Base-by-base conservation (phyloP, 768 basidiomycete species). In the Psilocybe cyanescens region DNA sequence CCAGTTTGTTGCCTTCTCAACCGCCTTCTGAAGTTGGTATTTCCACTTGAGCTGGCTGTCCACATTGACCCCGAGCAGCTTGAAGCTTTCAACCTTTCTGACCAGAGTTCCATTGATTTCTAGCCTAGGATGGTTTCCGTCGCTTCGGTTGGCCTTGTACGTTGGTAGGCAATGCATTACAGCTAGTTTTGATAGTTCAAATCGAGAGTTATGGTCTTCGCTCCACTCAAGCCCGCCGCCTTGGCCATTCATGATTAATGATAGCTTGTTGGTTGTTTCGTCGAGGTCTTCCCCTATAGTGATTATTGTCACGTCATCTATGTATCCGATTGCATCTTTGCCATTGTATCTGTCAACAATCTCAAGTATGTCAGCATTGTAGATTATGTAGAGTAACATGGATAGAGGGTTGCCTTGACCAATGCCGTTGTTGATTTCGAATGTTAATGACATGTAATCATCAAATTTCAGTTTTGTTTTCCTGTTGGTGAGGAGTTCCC, bases 161-260 rank as follows among this genome's bases (percentile, higher is more conserved):
- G 3, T 52, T 6, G 29, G 51, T 17, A 11, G n/a, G 29, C 3
- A 29, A 14, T 37, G 37, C 47, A 74, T 68, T 1, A 73, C 55
- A 8, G 65, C 71, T 0, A 70, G 57, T 62, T 19, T 19, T 19
- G 19, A 19, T 19, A 19, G 19, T 19, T 19, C 19, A 2, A 19
- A 19, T 19, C 1, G 57, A 0, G 69, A 76, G 65, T 75, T 72
- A 59, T 76, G 75, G 0, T 45, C 35, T 0, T 8, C 1, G 2
- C 66, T 58, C 75, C 76, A 77, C 0, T 71, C 55, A 11, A 70
- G 63, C 8, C 58, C 70, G 0, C 74, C 75, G 0, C 47, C 65
- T 2, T 17, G 4, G 14, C 59, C 37, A 3, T 69, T 55, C 50
- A 80, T 70, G 62, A 80, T 70, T 37, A 66, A 24, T 4, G 44